Evolutionary conservation across 169 alveolate species (phyloP), one percentile per base, ranked within the genome.

Genomic region (Cryptosporidium sp.): DNA sequence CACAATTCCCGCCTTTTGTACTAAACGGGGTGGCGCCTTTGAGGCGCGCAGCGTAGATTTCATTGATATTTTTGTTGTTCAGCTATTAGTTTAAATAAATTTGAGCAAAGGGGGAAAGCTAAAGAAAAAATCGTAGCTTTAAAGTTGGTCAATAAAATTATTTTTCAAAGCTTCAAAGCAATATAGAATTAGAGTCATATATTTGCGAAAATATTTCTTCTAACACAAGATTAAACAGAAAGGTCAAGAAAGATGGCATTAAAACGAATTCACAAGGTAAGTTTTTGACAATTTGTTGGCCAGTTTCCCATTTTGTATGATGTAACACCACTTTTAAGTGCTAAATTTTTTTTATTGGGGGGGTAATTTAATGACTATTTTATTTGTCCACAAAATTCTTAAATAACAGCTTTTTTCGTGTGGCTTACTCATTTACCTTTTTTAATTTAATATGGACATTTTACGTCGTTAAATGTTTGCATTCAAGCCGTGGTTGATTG

Each of bases 211-310:
- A 23, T 71, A 71, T 44, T 33, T 71, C 10, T 26, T 65, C 23
- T 70, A 45, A 45, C 39, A 0, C 39, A 45, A 33, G 60, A n/a
- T 23, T 51, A 44, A 26, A 29, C 67, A 21, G 12, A n/a, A 51
- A 56, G 85, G 21, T 52, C 7, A 16, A 69, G 91, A 60, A 94
- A 52, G 26, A 96, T 96, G 98, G 98, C 98, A 67, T 91, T 96
- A 39, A 96, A 96, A 87, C 95, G 98, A 39, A 96, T 96, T 73
- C 95, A 95, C 91, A 96, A 96, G 96, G 97, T 95, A 70, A 37
- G 86, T 53, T 72, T 31, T 29, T 39, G 44, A 70, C 10, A 42
- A 9, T 23, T 29, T 21, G n/a, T 42, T 61, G 53, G 52, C 62
- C 44, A 58, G 68, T n/a, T 21, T 68, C 33, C 73, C 52, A 29